Evolutionary conservation across 1,139 yeast genomes (phyloP).

Genomic region (Debaryomyces sp.): DNA sequence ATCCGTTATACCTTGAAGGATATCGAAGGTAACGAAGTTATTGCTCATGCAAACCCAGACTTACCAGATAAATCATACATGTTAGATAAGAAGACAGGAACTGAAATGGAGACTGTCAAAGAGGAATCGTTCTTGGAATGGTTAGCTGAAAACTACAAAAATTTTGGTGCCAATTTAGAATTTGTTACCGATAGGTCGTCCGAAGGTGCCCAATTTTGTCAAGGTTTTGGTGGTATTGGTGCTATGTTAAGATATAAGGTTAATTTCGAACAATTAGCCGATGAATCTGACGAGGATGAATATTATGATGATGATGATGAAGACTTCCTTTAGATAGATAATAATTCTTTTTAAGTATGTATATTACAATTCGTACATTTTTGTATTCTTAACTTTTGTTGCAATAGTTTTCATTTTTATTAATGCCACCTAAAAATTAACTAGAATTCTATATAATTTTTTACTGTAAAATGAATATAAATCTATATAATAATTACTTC

Average conservation of each 20-base stretch:
- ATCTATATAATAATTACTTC: background rate
- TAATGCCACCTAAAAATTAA: background rate
- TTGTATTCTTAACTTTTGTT: slow-evolving; percentile 1
- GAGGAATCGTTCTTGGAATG: slow-evolving; percentile 91
- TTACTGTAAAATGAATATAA: background rate
- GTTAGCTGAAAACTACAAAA: slow-evolving; percentile 95
- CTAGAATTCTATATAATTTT: background rate
- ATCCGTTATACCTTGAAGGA: slow-evolving; percentile 85
- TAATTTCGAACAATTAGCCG: slow-evolving; percentile 91
- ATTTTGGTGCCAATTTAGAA: slow-evolving; percentile 92
- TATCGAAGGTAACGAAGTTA: slow-evolving; percentile 74
- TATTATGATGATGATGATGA: slow-evolving; percentile 78
- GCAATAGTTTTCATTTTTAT: slow-evolving; percentile 1
- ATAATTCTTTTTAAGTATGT: slow-evolving; percentile 4
- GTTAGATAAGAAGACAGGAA: slow-evolving; percentile 81
- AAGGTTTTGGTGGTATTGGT: slow-evolving; percentile 99
- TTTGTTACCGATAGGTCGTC: slow-evolving; percentile 95
- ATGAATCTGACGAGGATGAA: slow-evolving; percentile 84
- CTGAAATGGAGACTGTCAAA: slow-evolving; percentile 82
- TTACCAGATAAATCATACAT: slow-evolving; percentile 77
- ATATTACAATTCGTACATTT: slow-evolving; percentile 3
- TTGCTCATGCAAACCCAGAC: slow-evolving; percentile 72
- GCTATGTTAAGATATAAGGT: slow-evolving; percentile 94
- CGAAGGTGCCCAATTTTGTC: slow-evolving; percentile 97
- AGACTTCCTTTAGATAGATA: slow-evolving; percentile 43